phyloP scores from a whole-genome alignment of 306 rosid species.

The Malus fusca region DNA sequence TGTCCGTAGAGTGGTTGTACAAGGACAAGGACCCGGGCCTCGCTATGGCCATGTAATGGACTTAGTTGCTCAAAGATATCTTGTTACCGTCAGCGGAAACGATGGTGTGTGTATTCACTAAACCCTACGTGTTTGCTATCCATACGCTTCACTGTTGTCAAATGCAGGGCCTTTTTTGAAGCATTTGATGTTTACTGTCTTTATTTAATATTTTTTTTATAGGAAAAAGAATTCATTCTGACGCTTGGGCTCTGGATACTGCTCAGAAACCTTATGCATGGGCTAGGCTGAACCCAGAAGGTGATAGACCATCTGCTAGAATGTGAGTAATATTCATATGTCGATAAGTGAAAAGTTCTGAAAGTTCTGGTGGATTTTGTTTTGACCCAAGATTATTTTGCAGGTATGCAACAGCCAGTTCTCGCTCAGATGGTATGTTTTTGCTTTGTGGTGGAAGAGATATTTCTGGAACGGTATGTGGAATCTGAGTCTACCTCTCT shows the following conservation, averaged over 20 bases:
- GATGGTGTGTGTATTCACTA: slow-evolving; percentile 62
- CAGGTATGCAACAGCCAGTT: slow-evolving; percentile 99
- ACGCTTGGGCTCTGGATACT: slow-evolving; percentile 95
- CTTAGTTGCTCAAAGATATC: slow-evolving; percentile 98
- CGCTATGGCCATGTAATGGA: slow-evolving; percentile 99
- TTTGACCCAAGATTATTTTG: slow-evolving; percentile 30
- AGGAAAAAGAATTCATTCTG: slow-evolving; percentile 92
- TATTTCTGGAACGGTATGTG: slow-evolving; percentile 77
- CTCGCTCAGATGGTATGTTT: slow-evolving; percentile 99
- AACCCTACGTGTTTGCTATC: not conserved
- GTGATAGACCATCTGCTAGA: slow-evolving; percentile 97
- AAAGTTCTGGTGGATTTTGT: slow-evolving; percentile 3
- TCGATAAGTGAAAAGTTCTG: slow-evolving; percentile 8
- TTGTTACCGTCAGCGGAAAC: slow-evolving; percentile 89
- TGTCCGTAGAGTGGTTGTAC: slow-evolving; percentile 78
- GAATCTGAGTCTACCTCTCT: slow-evolving; percentile 3
- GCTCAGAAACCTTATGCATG: slow-evolving; percentile 95
- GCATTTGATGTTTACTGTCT: slow-evolving; percentile 4
- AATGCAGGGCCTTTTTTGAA: not conserved
- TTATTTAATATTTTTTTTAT: slow-evolving; percentile 8
- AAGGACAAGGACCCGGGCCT: slow-evolving; percentile 99
- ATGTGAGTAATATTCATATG: slow-evolving; percentile 57
- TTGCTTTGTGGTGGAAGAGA: slow-evolving; percentile 99
- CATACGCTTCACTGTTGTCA: not conserved
- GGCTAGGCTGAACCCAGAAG: slow-evolving; percentile 92